Evolutionary conservation across 106 monocot species (phyloP), one percentile per base, ranked within the genome.

Genomic region (Phalaenopsis aphrodite): DNA sequence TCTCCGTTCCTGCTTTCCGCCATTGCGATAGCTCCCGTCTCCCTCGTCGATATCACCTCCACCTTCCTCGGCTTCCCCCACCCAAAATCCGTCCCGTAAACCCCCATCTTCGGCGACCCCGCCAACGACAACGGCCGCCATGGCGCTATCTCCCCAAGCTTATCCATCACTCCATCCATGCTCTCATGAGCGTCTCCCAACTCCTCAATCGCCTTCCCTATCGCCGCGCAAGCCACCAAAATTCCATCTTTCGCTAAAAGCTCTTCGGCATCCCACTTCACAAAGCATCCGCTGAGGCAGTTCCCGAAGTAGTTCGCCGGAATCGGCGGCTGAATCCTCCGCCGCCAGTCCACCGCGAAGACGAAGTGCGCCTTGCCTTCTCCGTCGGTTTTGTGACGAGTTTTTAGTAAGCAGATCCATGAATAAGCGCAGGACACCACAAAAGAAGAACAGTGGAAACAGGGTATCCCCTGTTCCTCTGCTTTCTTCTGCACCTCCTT

Each of bases 31-130:
- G 49, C 76, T 1, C 76, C 76, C 14, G 76, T 76, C 76, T 47
- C 76, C 30, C 76, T 76, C 10, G 49, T 47, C 21, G 78, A 88
- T 1, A 85, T 65, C 19, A 95, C 52, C 85, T 89, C 91, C 72
- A 93, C 85, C 79, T 87, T 91, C 72, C 8, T 42, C 38, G 91
- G 87, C 78, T 78, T 86, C 17, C 91, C 91, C 84, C 80, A 89
- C 14, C 91, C 89, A 37, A 91, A 91, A 36, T 91, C 89, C 1
- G 77, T 64, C 45, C 82, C 91, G 78, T 91, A 91, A 5, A 91
- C 76, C 24, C 91, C 75, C 64, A 84, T 73, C 86, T 83, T 83
- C 38, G 89, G 89, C 46, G 89, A 91, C 1, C 91, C 91, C 1
- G 84, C 87, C 3, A 89, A 41, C 11, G 85, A 75, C 79, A 89